Evolutionary conservation across 1,284 basidiomycete genomes (phyloP), one percentile per base, ranked within the genome.

Genomic region (Pholiota adiposa): DNA sequence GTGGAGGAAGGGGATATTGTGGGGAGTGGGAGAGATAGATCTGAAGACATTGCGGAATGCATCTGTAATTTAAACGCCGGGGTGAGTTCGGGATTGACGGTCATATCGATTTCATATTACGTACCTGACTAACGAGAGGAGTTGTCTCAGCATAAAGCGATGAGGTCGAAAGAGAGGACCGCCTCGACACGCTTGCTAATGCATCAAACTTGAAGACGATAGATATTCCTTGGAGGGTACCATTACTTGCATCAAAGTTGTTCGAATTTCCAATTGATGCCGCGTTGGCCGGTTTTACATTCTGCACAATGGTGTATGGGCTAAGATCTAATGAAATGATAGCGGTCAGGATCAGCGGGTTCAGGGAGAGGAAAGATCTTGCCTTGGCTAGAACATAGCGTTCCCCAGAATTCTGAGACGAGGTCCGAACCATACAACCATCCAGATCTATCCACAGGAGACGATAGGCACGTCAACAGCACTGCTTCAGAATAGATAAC

Each of bases 381-480:
- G 75, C 76, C 65, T 49, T 65, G 52, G 43, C 65, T 62, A 18
- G 67, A 62, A 43, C 69, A 69, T 5, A 78, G 56, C 4, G 60
- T 62, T 23, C 67, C 63, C 77, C 77, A 78, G 51, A 73, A 73
- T 16, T 56, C 58, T 21, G 75, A 73, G 11, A 72, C 67, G 25
- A 78, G 64, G 12, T 66, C 64, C 4, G 69, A 61, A 21, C 62
- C 67, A 55, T 78, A 78, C 11, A 71, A 51, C 71, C 71, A 76
- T 14, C 69, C 72, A 31, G 70, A 65, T 25, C 68, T 66, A 36
- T 69, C 63, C 19, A 65, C 56, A 9, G 72, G 68, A 5, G 70
- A 69, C 1, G 75, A 69, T 19, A 67, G 56, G 49, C 68, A 70
- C 41, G 65, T 66, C 23, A 77, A 51, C 0, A 63, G 59, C 0